Percentiles rank a stretch among this genome's conserved stretches.
Conservation (phyloP, 108 stramenopile species). For the Nitzschia sp. region DNA sequence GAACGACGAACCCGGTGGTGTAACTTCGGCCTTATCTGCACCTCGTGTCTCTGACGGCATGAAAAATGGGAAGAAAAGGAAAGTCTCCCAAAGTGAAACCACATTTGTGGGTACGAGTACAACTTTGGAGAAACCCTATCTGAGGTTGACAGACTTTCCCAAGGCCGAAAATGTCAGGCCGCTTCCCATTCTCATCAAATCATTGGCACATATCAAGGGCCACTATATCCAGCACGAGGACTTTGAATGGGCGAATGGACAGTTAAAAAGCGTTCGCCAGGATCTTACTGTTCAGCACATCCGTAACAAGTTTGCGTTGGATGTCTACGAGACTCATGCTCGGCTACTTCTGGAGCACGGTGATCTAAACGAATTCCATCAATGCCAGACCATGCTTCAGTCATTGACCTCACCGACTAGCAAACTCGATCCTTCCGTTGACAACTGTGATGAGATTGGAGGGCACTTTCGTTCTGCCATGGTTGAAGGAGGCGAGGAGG, state of each 20-base stretch:
- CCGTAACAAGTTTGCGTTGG: constrained; percentile 51
- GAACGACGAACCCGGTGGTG: constrained; percentile 1
- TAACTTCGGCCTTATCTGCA: background rate
- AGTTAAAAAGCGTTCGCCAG: constrained; percentile 87
- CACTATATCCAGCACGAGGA: constrained; percentile 65
- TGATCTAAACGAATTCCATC: constrained; percentile 86
- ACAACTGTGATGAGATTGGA: background rate
- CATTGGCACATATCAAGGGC: constrained; percentile 65
- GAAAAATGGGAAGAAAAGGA: background rate
- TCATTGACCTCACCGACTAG: constrained; percentile 33
- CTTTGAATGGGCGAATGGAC: constrained; percentile 85
- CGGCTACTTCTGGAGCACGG: constrained; percentile 77
- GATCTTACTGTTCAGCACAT: constrained; percentile 83
- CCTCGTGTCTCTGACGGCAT: background rate
- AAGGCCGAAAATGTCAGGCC: constrained; percentile 71
- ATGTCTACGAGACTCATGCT: constrained; percentile 85
- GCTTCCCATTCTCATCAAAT: constrained; percentile 49
- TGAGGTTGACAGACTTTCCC: constrained; percentile 78
- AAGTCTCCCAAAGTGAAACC: background rate
- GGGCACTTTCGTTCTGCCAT: background rate
- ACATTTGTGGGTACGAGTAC: constrained; percentile 41
- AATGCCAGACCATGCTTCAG: constrained; percentile 79
- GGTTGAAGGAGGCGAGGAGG: background rate
- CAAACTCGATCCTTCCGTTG: background rate
- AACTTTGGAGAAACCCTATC: constrained; percentile 75